Conservation (phyloP, 148 eudicot species). For the Fallopia convolvulus region DNA sequence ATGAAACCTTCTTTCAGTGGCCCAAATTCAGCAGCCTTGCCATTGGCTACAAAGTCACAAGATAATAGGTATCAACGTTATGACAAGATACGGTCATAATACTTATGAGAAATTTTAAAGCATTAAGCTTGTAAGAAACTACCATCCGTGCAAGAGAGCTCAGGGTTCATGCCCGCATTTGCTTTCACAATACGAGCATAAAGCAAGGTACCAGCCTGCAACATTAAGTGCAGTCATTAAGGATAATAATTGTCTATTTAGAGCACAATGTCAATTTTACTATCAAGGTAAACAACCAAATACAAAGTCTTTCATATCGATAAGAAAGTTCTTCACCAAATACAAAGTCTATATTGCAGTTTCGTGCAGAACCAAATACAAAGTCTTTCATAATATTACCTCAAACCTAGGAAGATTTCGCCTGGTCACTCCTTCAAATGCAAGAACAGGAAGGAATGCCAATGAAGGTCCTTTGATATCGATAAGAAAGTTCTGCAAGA, state of each 20-base stretch:
- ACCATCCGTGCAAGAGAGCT: slow-evolving; percentile 95
- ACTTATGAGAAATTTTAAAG: neutral
- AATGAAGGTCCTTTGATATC: slow-evolving; percentile 92
- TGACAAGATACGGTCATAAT: slow-evolving; percentile 2
- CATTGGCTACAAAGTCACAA: slow-evolving; percentile 38
- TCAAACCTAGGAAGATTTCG: slow-evolving; percentile 89
- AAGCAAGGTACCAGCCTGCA: slow-evolving; percentile 78
- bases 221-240: neutral
- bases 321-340: too few relatives aligned
- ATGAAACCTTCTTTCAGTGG: slow-evolving; percentile 84
- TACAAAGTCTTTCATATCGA: neutral
- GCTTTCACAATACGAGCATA: slow-evolving; percentile 89
- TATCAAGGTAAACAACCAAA: neutral
- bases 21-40: slow-evolving; percentile 90
- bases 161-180: slow-evolving; percentile 89
- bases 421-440: slow-evolving; percentile 97
- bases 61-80: slow-evolving; percentile 6
- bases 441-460: slow-evolving; percentile 85
- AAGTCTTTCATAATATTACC: slow-evolving; percentile 32
- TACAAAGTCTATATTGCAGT: too few relatives aligned
- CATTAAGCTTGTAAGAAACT: neutral
- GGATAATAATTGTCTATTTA: neutral
- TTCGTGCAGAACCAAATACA: neutral
- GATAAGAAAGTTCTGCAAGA: slow-evolving; percentile 74
- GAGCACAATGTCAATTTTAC: neutral